Percentiles rank a stretch among this genome's conserved stretches.
phyloP scores from a whole-genome alignment of 2,329 filamentous ascomycete genomes.

The Coleophoma eucalyptorum region DNA sequence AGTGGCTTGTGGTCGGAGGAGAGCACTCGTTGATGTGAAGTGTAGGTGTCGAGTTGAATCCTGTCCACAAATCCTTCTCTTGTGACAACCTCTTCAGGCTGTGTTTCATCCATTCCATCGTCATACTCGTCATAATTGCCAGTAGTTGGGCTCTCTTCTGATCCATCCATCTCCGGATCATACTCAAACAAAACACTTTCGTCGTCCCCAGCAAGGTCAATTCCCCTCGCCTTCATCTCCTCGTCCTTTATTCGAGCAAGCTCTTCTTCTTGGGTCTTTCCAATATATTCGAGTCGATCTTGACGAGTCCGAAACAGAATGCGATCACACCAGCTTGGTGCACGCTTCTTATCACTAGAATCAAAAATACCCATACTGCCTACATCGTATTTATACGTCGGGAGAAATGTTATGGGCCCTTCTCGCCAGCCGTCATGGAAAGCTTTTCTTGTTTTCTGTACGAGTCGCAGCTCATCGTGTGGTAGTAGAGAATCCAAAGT shows the following conservation, averaged over 20 bases:
- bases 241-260: slow-evolving; percentile 70
- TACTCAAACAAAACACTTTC: slow-evolving; percentile 88
- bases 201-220: slow-evolving; percentile 70
- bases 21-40: slow-evolving; percentile 81
- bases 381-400: slow-evolving; percentile 96
- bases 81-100: slow-evolving; percentile 46
- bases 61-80: slow-evolving; percentile 54
- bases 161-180: slow-evolving; percentile 74
- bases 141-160: slow-evolving; percentile 35
- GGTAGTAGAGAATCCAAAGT: slow-evolving; percentile 83
- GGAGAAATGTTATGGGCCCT: slow-evolving; percentile 81
- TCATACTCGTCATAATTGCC: slow-evolving; percentile 46
- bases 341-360: slow-evolving; percentile 88
- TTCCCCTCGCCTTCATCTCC: slow-evolving; percentile 77
- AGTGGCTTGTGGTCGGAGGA: slow-evolving; percentile 97
- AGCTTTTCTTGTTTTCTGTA: slow-evolving; percentile 71
- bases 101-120: slow-evolving; percentile 38
- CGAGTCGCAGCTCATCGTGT: slow-evolving; percentile 79
- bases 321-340: slow-evolving; percentile 95
- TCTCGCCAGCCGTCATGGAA: slow-evolving; percentile 94
- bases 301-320: slow-evolving; percentile 79
- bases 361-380: slow-evolving; percentile 93
- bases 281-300: slow-evolving; percentile 64
- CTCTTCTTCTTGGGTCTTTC: slow-evolving; percentile 58
- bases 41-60: slow-evolving; percentile 64